Evolutionary conservation across 2,329 filamentous ascomycete genomes (phyloP).

Genomic region (Calycina marina): DNA sequence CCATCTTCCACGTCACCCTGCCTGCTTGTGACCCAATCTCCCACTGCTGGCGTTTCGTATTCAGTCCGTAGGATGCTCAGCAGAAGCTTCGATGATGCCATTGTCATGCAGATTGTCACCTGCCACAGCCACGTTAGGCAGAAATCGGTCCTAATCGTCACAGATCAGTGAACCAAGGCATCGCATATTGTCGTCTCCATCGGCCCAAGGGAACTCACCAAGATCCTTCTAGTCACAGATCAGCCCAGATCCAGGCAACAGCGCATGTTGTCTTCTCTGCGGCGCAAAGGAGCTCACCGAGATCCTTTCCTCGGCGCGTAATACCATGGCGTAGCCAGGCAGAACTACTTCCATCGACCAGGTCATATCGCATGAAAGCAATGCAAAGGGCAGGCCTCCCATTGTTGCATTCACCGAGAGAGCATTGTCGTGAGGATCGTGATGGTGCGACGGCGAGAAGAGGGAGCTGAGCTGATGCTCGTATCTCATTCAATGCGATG

Average conservation of each 20-base stretch:
- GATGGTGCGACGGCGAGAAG: slow-evolving; percentile 5
- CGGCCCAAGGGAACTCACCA: slow-evolving; percentile 7
- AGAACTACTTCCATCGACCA: slow-evolving; percentile 11
- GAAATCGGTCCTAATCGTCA: slow-evolving; percentile 9
- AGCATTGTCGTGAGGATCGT: slow-evolving; percentile 7
- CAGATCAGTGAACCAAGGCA: too few species aligned
- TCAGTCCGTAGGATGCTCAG: slow-evolving; percentile 7
- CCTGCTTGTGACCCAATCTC: slow-evolving; percentile 9
- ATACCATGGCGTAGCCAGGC: slow-evolving; percentile 7
- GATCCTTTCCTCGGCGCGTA: slow-evolving; percentile 6
- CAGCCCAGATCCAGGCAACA: slow-evolving; percentile 8
- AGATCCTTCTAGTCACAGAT: slow-evolving; percentile 9
- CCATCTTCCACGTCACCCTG: slow-evolving; percentile 7
- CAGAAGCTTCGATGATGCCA: slow-evolving; percentile 10
- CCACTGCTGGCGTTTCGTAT: slow-evolving; percentile 10
- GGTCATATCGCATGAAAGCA: slow-evolving; percentile 10
- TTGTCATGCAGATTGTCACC: slow-evolving; percentile 10
- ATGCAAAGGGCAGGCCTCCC: slow-evolving; percentile 9
- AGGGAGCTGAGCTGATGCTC: too few species aligned
- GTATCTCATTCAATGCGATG: too few species aligned
- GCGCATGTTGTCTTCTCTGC: slow-evolving; percentile 6
- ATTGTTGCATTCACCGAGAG: slow-evolving; percentile 9
- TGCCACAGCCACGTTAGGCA: slow-evolving; percentile 7
- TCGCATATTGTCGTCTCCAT: too few species aligned
- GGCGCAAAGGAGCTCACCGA: slow-evolving; percentile 5